Evolutionary conservation across 2,329 filamentous ascomycete genomes (phyloP).

Genomic region (Epichloe gansuensis): DNA sequence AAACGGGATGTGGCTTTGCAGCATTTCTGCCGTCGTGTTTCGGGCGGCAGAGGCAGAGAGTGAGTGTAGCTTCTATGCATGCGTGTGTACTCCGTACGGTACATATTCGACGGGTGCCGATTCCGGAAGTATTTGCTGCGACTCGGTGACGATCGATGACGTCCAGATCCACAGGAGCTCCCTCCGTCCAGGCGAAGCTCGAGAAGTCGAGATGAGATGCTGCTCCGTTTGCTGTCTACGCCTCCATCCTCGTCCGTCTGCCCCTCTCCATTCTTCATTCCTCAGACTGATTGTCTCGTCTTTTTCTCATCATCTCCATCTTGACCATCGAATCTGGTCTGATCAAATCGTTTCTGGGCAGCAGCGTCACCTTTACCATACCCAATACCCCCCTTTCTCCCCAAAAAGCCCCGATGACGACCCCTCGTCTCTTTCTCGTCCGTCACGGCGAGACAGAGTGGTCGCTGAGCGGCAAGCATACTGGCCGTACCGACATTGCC

Average conservation of each 20-base stretch:
- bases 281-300: too few relatives aligned
- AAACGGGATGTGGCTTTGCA: not conserved
- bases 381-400: not conserved
- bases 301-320: too few relatives aligned
- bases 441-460: slow-evolving; percentile 94
- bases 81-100: too few relatives aligned
- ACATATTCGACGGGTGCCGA: not conserved
- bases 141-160: not conserved
- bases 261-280: too few relatives aligned
- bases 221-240: not conserved
- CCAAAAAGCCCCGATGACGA: slow-evolving; percentile 18
- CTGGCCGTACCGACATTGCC: slow-evolving; percentile 74
- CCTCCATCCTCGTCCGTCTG: not conserved
- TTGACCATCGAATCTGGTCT: too few relatives aligned
- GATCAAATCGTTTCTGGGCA: too few relatives aligned
- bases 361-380: not conserved
- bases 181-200: not conserved
- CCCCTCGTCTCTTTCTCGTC: slow-evolving; percentile 67
- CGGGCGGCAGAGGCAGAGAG: too few relatives aligned
- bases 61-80: not conserved
- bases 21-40: not conserved
- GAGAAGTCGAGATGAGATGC: not conserved
- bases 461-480: slow-evolving; percentile 79
- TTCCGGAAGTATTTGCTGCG: not conserved
- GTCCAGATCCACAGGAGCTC: not conserved